Percentiles rank a stretch among this genome's conserved stretches.
phyloP scores from a whole-genome alignment of 1,139 yeast species.

The Suhomyces choctaworum region DNA sequence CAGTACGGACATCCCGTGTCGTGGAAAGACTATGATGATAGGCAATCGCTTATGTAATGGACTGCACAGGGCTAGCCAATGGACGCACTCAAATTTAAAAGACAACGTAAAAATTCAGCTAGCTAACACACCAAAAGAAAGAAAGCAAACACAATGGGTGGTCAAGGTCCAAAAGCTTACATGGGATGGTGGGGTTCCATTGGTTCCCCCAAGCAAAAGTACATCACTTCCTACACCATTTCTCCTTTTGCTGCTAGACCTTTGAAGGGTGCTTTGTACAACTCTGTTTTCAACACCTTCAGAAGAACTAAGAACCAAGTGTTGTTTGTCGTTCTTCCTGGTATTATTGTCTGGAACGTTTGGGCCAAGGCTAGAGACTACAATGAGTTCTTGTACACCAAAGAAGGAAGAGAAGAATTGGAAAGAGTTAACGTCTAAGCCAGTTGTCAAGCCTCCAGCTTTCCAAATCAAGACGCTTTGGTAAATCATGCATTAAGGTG shows the following conservation, averaged over 20 bases:
- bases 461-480: neutral
- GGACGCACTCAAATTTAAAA: slow-evolving; percentile 10
- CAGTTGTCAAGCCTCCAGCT: neutral
- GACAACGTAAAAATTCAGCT: slow-evolving; percentile 12
- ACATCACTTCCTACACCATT: slow-evolving; percentile 80
- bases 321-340: slow-evolving; percentile 77
- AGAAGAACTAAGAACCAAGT: slow-evolving; percentile 92
- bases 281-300: slow-evolving; percentile 88
- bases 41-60: slow-evolving; percentile 4
- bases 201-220: slow-evolving; percentile 87
- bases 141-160: slow-evolving; percentile 51
- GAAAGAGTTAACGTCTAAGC: slow-evolving; percentile 72
- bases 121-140: slow-evolving; percentile 4
- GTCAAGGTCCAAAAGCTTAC: slow-evolving; percentile 73
- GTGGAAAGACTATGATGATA: no score
- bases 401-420: slow-evolving; percentile 95
- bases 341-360: slow-evolving; percentile 75
- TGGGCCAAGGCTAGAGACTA: slow-evolving; percentile 89
- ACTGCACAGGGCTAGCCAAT: slow-evolving; percentile 19
- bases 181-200: slow-evolving; percentile 98
- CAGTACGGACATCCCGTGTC: no score
- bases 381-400: slow-evolving; percentile 94
- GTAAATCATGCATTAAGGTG: neutral
- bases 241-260: slow-evolving; percentile 95
- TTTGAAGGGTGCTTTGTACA: slow-evolving; percentile 80